phyloP scores from a whole-genome alignment of 805 yeast species.

The Yamadazyma sp. region DNA sequence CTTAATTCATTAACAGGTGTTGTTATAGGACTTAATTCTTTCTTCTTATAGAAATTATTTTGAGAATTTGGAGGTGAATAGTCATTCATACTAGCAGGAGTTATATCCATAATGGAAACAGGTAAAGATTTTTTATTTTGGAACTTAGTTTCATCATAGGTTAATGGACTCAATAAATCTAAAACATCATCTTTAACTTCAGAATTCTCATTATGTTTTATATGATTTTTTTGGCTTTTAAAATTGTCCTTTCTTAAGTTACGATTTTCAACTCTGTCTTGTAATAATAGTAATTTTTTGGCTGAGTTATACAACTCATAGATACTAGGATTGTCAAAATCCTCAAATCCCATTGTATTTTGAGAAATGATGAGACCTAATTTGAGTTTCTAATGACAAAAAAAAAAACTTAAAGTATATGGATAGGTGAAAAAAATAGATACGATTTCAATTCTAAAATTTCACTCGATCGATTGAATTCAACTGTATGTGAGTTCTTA shows the following conservation, averaged over 20 bases:
- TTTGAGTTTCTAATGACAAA: too few species aligned
- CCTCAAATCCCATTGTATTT: conserved; percentile 9
- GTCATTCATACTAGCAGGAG: conserved; percentile 32
- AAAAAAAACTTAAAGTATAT: too few species aligned
- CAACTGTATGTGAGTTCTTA: too few species aligned
- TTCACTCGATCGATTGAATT: too few species aligned
- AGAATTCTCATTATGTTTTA: conserved; percentile 11
- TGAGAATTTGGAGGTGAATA: conserved; percentile 16
- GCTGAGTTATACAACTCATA: conserved; percentile 42
- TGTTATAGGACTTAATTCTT: conserved; percentile 17
- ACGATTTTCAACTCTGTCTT: conserved; percentile 39
- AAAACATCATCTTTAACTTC: conserved; percentile 3
- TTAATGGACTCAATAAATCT: conserved; percentile 39
- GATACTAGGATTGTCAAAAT: conserved; percentile 30
- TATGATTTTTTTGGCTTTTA: conserved; percentile 24
- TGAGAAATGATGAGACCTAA: too few species aligned
- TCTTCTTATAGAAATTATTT: conserved; percentile 12
- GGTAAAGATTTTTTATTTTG: conserved; percentile 6
- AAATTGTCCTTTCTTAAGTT: conserved; percentile 30
- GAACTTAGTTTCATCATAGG: conserved; percentile 27
- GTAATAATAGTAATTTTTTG: conserved; percentile 34
- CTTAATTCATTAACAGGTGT: conserved; percentile 9
- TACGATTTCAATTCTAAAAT: too few species aligned
- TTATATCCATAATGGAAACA: conserved; percentile 17
- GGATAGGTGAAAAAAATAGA: too few species aligned